These are phyloP conservation scores for Melastoma candidum DNA, from an alignment of 441 rosid genomes.

Conservation along the genomic window DNA sequence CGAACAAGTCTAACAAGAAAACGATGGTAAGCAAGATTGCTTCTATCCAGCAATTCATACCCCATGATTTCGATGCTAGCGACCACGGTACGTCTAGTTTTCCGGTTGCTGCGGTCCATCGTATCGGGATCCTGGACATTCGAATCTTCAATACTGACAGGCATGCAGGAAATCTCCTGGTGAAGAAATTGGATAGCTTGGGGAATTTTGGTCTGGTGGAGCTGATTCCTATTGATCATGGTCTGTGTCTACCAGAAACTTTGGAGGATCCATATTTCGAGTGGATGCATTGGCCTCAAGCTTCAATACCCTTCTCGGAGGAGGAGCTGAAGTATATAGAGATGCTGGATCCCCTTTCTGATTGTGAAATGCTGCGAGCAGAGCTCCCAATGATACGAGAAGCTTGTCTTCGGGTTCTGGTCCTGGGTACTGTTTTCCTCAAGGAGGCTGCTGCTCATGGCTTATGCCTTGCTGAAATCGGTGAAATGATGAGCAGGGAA, in stretches of 20 bases:
- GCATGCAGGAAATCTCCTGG: slow-evolving; percentile 49
- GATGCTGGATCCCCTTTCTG: slow-evolving; percentile 25
- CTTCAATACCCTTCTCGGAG: slow-evolving; percentile 43
- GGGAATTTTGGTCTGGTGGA: slow-evolving; percentile 40
- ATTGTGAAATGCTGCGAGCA: slow-evolving; percentile 31
- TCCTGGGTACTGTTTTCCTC: slow-evolving; percentile 40
- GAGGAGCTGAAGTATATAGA: slow-evolving; percentile 37
- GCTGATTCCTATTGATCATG: slow-evolving; percentile 45
- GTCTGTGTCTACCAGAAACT: slow-evolving; percentile 47
- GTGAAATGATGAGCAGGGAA: slow-evolving; percentile 50
- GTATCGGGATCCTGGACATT: slow-evolving; percentile 40
- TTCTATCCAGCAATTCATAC: slow-evolving; percentile 42
- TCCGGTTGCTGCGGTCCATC: slow-evolving; percentile 43
- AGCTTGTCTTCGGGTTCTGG: slow-evolving; percentile 34
- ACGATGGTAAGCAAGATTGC: slow-evolving; percentile 41
- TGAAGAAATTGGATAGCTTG: slow-evolving; percentile 32
- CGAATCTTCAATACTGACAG: slow-evolving; percentile 43
- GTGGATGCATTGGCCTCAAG: slow-evolving; percentile 59
- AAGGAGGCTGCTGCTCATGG: slow-evolving; percentile 36
- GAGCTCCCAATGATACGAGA: slow-evolving; percentile 46
- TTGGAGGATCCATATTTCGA: slow-evolving; percentile 48
- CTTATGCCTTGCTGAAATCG: slow-evolving; percentile 44
- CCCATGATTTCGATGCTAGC: slow-evolving; percentile 47
- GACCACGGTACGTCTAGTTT: slow-evolving; percentile 48
- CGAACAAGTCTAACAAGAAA: slow-evolving; percentile 26